Base-by-base conservation (phyloP, 179 eudicot species). In the Camellia oleifera region DNA sequence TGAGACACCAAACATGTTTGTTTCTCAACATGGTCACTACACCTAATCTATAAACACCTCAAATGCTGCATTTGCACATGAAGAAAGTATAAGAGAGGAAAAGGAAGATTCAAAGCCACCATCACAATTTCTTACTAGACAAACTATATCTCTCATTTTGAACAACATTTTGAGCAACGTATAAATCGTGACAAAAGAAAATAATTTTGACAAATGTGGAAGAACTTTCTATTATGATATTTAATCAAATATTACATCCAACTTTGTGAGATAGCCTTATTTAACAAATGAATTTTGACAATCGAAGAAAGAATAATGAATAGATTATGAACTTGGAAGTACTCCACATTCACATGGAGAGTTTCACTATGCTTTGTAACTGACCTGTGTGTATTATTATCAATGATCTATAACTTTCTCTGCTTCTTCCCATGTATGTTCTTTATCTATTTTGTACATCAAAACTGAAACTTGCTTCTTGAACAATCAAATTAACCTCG, bases 391-490 rank as follows among this genome's bases (percentile, higher is more conserved):
- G 45, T 9, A 60, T 40, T 14, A 66, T 40, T 26, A 2, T 67
- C 26, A 53, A 9, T 17, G 8, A 8, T 45, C 15, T 40, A 74
- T 62, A 70, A 46, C 75, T 74, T 69, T 53, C 54, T 61, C 71
- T 72, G 57, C 54, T 69, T 71, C 58, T 54, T 77, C 64, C 42
- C 14, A 72, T 79, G 0, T 50, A 6, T 23, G 13, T 66, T 0
- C 32, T 44, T 26, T 46, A 72, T 79, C 48, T 50, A 26, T 26
- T 26, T 26, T 26, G 32, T 26, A 68, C 54, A 64, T 9, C 67
- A 66, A 81, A 81, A 67, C 61, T 20, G 73, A 57, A 67, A 75
- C 75, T 68, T 57, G 42, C 69, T 54, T 67, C 79, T 44, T 17
- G n/a, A 66, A 75, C 56, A 54, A 17, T n/a, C 58, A 64, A n/a